Percentiles rank a stretch among this genome's conserved stretches.
Evolutionary conservation across 495 filamentous ascomycete genomes (phyloP).

Genomic region (Lepidopterella palustris): DNA sequence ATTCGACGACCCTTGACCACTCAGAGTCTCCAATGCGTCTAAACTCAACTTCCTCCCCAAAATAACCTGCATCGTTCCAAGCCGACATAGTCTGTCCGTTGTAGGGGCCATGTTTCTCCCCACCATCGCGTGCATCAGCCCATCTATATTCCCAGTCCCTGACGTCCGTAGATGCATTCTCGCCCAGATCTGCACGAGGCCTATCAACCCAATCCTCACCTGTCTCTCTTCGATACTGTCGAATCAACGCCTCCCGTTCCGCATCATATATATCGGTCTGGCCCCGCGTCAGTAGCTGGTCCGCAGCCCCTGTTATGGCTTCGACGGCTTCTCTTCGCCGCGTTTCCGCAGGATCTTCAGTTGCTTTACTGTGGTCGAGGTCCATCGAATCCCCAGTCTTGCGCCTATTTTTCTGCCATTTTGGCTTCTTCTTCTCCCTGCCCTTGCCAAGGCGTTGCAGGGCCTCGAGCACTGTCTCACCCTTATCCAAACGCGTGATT

Average conservation of each 20-base stretch:
- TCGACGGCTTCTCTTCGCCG: constrained; percentile 67
- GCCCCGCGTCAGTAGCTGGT: constrained; percentile 72
- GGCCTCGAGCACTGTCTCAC: constrained; percentile 86
- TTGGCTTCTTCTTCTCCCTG: constrained; percentile 55
- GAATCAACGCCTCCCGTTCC: constrained; percentile 73
- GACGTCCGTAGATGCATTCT: constrained; percentile 14
- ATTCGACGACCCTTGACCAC: constrained; percentile 59
- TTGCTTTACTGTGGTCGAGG: constrained; percentile 44
- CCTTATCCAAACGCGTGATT: constrained; percentile 65
- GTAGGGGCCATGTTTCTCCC: constrained; percentile 76
- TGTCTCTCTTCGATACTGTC: constrained; percentile 79
- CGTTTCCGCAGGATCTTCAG: constrained; percentile 60
- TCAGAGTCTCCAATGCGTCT: constrained; percentile 50
- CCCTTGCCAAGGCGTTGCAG: constrained; percentile 72
- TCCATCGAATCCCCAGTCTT: constrained; percentile 65
- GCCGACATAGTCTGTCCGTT: constrained; percentile 75
- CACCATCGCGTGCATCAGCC: constrained; percentile 81
- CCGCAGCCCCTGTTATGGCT: constrained; percentile 79
- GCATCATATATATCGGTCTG: constrained; percentile 84
- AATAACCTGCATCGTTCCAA: constrained; percentile 88
- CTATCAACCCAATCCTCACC: constrained; percentile 87
- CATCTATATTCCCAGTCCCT: constrained; percentile 87
- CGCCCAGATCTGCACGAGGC: constrained; percentile 12
- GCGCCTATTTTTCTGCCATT: constrained; percentile 51
- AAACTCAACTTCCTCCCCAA: constrained; percentile 91